Evolutionary conservation across 495 filamentous ascomycete genomes (phyloP), one percentile per base, ranked within the genome.

Genomic region (Terfezia boudieri): DNA sequence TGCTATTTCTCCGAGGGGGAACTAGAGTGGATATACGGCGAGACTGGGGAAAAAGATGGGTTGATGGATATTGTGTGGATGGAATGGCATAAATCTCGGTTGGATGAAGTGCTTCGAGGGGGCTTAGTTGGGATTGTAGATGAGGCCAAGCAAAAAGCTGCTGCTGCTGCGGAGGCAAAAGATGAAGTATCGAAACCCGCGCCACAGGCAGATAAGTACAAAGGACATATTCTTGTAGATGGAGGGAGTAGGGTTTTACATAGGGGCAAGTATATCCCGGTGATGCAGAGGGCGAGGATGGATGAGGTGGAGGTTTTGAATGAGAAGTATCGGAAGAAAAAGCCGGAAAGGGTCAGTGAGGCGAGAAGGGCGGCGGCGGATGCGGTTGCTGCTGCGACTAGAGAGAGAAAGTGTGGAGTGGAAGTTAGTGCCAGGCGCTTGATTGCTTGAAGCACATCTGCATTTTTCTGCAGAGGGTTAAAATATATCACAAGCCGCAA

Each of bases 1-100:
- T 94, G 88, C 64, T 71, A 86, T 10, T 98, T 94, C 67, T 88
- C 90, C 35, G 63, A 73, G 35, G 83, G 92, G 63, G 71, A 74
- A n/a, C 58, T 95, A 50, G 66, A 80, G 6, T 96, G 90, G 92
- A 57, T 86, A 0, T 83, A 89, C 65, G 66, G 66, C 55, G 61
- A 71, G 59, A 41, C 52, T 55, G 71, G 52, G 65, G 73, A 55
- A 67, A 71, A 52, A 79, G 79, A 66, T 78, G 85, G 83, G 0
- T 66, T 94, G 2, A 72, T 85, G 38, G 81, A 84, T 52, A 70
- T 76, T 20, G 50, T 90, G 53, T 98, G 92, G 92, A 69, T 71
- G 55, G 67, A 74, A 23, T 98, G 89, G 89, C 76, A 84, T 58
- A 73, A 77, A 62, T 71, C 74, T 49, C 94, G 92, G 73, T 83